Base-by-base conservation (phyloP, 2,329 filamentous ascomycete species). In the Pseudogymnoascus sp. region DNA sequence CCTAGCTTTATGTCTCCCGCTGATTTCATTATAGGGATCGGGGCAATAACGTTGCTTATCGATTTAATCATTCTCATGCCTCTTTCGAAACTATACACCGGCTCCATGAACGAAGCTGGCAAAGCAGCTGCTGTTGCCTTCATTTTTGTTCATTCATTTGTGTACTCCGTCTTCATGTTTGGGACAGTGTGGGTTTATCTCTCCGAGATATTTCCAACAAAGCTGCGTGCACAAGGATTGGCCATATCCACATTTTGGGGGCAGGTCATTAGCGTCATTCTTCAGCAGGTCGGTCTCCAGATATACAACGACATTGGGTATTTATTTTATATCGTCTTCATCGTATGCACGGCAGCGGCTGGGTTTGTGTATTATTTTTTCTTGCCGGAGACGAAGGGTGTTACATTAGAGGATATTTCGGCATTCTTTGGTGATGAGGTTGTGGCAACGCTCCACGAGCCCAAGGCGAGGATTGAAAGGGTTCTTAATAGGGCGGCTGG, bases 161-260 rank as follows among this genome's bases (percentile, higher is more conserved):
- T 52, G n/a, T 64, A 64, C 58, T 62, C 63, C 21, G 49, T 64
- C 31, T 64, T 64, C 28, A 62, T 61, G 40, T 62, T 60, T 40
- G 61, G 38, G 38, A 40, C 38, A 8, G 38, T 40, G 38, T 40
- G 38, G 38, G 60, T 62, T n/a, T 62, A 62, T 58, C 33, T 33
- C 18, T 62, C 60, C 5, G 60, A 62, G 60, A 62, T 62, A 33
- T 62, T 62, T 38, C 60, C 60, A 38, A 62, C 41, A 37, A 33
- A 55, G 21, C 18, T 52, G n/a, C 40, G 60, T 38, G 58, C 58
- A 8, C 37, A 64, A 40, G 63, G 61, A 33, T 25, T 33, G 9
- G 61, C 61, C n/a, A 58, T 64, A 35, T 41, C 37, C 4, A 61
- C 61, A 33, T 61, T 63, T 38, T 61, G 40, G 37, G 63, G 38